Conservation (phyloP, 1,284 basidiomycete species). For the Boletus smithii region DNA sequence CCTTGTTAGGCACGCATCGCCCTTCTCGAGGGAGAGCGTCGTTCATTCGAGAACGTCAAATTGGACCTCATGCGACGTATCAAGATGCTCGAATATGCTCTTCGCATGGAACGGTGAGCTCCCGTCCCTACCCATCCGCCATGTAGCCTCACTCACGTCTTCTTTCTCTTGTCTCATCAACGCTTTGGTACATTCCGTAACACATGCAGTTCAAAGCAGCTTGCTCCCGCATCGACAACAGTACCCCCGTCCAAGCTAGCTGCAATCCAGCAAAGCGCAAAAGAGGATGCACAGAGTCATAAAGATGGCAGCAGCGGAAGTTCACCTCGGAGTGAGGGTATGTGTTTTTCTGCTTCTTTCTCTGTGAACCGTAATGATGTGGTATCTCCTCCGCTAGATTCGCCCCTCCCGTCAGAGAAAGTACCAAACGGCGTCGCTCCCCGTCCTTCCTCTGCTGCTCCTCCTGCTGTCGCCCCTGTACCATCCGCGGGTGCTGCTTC, state of each 20-base stretch:
- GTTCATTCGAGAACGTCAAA: slow-evolving; percentile 21
- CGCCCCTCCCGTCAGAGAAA: slow-evolving; percentile 69
- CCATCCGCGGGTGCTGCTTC: slow-evolving; percentile 38
- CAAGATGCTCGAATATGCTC: slow-evolving; percentile 98
- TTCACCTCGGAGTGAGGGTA: slow-evolving; percentile 80
- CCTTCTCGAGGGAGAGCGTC: slow-evolving; percentile 61
- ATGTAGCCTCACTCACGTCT: slow-evolving; percentile 17
- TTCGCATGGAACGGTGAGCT: slow-evolving; percentile 89
- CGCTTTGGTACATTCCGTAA: no score
- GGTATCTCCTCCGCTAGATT: slow-evolving; percentile 46
- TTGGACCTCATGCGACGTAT: slow-evolving; percentile 94
- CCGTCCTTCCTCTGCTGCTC: slow-evolving; percentile 55
- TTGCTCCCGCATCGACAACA: slow-evolving; percentile 50
- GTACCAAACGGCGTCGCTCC: slow-evolving; percentile 54
- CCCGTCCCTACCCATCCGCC: slow-evolving; percentile 15
- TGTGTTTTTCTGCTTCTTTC: slow-evolving; percentile 21
- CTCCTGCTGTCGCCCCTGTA: slow-evolving; percentile 36
- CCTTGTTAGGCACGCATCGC: slow-evolving; percentile 81
- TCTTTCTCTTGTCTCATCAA: no score
- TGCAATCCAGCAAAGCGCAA: slow-evolving; percentile 59
- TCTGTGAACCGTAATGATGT: not conserved
- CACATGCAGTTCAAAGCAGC: slow-evolving; percentile 72
- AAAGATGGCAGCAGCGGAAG: slow-evolving; percentile 75
- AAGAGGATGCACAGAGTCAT: slow-evolving; percentile 65
- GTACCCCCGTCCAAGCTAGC: slow-evolving; percentile 59